These are phyloP conservation scores for Hanseniaspora singularis DNA, from an alignment of 805 yeast species.

Conservation along the genomic window DNA sequence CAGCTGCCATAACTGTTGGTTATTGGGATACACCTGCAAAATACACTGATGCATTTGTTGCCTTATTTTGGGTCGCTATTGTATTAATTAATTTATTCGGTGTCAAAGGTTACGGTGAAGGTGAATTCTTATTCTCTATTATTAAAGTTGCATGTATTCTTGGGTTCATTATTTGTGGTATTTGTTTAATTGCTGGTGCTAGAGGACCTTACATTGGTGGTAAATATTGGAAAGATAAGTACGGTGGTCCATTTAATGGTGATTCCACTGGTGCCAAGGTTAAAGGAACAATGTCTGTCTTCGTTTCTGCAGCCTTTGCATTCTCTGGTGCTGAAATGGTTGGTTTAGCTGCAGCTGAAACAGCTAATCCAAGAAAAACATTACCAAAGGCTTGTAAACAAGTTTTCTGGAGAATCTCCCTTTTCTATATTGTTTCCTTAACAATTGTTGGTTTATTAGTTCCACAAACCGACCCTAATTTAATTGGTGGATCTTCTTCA, in stretches of 20 bases:
- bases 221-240: slow-evolving; percentile 34
- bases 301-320: slow-evolving; percentile 45
- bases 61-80: slow-evolving; percentile 39
- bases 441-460: slow-evolving; percentile 38
- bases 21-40: slow-evolving; percentile 38
- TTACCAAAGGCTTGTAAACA: slow-evolving; percentile 44
- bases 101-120: slow-evolving; percentile 44
- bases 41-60: slow-evolving; percentile 40
- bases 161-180: slow-evolving; percentile 45
- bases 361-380: slow-evolving; percentile 36
- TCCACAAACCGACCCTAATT: slow-evolving; percentile 34
- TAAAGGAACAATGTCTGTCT: slow-evolving; percentile 43
- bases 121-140: slow-evolving; percentile 40
- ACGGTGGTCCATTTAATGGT: slow-evolving; percentile 48
- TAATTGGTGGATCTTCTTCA: slow-evolving; percentile 38
- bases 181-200: slow-evolving; percentile 39
- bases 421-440: slow-evolving; percentile 38
- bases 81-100: slow-evolving; percentile 41
- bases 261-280: slow-evolving; percentile 31
- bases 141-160: slow-evolving; percentile 39
- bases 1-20: slow-evolving; percentile 42
- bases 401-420: slow-evolving; percentile 43
- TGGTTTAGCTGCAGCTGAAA: slow-evolving; percentile 42
- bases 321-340: slow-evolving; percentile 44
- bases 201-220: slow-evolving; percentile 39